A percentile compares a stretch with the other conserved stretches of the same genome.
These are phyloP conservation scores for Rhizopogon parksii DNA, from an alignment of 1,284 basidiomycete species.

Conservation along the genomic window DNA sequence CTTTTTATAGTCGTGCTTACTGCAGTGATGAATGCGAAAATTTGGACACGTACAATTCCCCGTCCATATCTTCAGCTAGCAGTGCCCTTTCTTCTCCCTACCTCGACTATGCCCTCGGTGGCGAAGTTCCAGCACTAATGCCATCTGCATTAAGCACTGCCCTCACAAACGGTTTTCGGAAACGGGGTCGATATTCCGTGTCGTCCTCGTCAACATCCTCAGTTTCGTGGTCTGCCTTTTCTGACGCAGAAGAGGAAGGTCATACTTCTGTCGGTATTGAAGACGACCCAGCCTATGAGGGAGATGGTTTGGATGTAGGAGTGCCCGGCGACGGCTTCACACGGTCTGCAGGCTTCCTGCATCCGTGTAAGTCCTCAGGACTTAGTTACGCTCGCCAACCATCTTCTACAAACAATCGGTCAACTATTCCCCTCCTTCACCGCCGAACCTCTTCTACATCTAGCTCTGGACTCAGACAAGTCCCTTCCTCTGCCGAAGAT, in stretches of 20 bases:
- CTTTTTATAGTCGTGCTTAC: constrained; percentile 51
- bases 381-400: constrained; percentile 65
- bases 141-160: constrained; percentile 51
- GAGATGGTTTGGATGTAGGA: constrained; percentile 18
- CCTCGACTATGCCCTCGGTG: constrained; percentile 42
- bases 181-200: constrained; percentile 42
- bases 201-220: constrained; percentile 57
- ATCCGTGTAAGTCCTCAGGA: constrained; percentile 28
- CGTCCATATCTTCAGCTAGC: constrained; percentile 60
- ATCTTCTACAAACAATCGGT: constrained; percentile 61
- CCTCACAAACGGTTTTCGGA: constrained; percentile 33
- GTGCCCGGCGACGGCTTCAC: constrained; percentile 16
- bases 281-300: constrained; percentile 35
- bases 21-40: constrained; percentile 67
- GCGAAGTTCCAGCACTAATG: constrained; percentile 54
- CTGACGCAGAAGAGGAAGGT: constrained; percentile 55
- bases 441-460: constrained; percentile 43
- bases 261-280: constrained; percentile 30
- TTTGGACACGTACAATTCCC: constrained; percentile 52
- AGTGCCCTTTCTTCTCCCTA: constrained; percentile 64
- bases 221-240: constrained; percentile 49
- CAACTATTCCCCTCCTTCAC: constrained; percentile 51
- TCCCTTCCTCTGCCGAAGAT: constrained; percentile 33
- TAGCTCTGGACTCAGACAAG: constrained; percentile 36
- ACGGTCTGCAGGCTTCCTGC: constrained; percentile 34